Base-by-base conservation (phyloP, 805 yeast genomes). In the Candida adriatica region DNA sequence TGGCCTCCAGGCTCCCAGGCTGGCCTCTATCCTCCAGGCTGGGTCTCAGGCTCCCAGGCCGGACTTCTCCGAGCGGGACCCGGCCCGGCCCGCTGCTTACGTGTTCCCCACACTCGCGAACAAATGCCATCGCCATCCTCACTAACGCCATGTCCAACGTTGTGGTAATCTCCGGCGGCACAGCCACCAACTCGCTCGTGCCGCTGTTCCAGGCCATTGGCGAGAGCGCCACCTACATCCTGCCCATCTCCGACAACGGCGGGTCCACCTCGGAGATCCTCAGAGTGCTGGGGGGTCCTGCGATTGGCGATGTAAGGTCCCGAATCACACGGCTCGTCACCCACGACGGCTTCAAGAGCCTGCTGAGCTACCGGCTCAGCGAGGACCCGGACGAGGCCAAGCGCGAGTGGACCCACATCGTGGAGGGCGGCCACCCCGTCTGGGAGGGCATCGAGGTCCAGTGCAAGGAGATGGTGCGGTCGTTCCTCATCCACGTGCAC, bases 181-280 rank as follows among this genome's bases (percentile, higher is more conserved):
- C 90, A 0, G 96, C 96, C 14, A 81, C 96, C 3, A 88, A 88
- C 53, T 76, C 78, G 8, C 58, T 88, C 6, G 78, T 84, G 0
- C 62, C 73, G 2, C 57, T 78, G 8, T 77, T 83, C 42, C 62
- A 67, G 23, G 34, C 54, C 3, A 43, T 75, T 2, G 52, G 74
- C 0, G 38, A 55, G n/a, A 38, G 43, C 8, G 59, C 82, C 4
- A 60, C 79, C 3, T 87, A 81, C 44, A 68, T 87, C 5, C 58
- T 88, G 21, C 97, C 97, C 0, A 73, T 88, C 11, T 75, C 84
- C 29, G 97, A 88, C 54, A 88, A 88, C 51, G 97, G 97, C 13
- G 96, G 96, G 0, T 87, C 96, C 2, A 85, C 96, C 0, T 79
- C 94, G 17, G 96, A 88, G 56, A 70, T 88, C 16, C 66, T 87